Conservation (phyloP, 2,329 filamentous ascomycete species). For the Fusarium domesticum region DNA sequence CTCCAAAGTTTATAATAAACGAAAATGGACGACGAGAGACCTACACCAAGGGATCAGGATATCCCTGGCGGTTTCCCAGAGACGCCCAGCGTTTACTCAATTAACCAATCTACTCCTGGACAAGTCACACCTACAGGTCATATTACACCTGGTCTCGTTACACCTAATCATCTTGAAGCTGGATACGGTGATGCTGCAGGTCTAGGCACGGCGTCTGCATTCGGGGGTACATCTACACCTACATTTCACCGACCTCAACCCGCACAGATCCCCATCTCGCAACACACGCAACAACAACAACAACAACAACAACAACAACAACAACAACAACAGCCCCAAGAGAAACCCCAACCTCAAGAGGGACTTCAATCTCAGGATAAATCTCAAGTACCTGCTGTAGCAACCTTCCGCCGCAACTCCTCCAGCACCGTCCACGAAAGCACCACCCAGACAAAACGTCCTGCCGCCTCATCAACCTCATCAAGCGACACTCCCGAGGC, state of each 20-base stretch:
- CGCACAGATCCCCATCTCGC: neutral
- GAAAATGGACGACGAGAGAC: conserved; percentile 19
- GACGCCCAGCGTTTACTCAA: conserved; percentile 21
- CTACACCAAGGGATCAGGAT: conserved; percentile 25
- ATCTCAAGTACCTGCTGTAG: conserved; percentile 1
- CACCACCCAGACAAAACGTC: conserved; percentile 1
- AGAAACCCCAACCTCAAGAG: no score
- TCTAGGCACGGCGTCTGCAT: neutral
- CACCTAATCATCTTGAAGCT: conserved; percentile 10
- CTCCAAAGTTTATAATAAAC: no score
- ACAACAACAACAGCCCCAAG: neutral
- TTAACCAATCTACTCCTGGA: conserved; percentile 7
- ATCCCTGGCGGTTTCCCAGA: conserved; percentile 28
- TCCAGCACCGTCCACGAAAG: conserved; percentile 9
- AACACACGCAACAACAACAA: neutral
- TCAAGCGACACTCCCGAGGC: conserved; percentile 6
- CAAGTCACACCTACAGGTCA: neutral
- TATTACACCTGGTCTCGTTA: conserved; percentile 1
- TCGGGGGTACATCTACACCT: neutral
- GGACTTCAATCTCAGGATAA: neutral
- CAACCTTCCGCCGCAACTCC: conserved; percentile 1
- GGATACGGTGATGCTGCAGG: conserved; percentile 1
- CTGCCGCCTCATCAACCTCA: neutral
- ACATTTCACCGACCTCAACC: neutral
- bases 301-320: neutral